These are phyloP conservation scores for Scenedesmus sp. DNA, from an alignment of 163 green algal species.

Conservation along the genomic window DNA sequence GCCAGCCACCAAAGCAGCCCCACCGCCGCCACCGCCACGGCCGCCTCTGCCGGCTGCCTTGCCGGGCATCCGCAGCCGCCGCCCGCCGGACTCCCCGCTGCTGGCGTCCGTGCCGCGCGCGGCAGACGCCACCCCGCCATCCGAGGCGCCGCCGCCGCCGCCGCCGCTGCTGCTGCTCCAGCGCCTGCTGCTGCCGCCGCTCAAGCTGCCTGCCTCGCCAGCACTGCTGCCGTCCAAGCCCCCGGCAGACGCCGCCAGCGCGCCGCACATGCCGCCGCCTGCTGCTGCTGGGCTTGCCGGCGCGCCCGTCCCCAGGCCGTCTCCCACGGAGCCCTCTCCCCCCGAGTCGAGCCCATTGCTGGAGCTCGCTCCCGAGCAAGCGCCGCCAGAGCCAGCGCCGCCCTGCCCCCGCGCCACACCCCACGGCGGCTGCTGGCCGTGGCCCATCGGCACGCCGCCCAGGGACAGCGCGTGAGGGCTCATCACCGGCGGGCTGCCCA, in stretches of 20 bases:
- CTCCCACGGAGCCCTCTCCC: background rate
- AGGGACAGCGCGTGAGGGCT: constrained; percentile 19
- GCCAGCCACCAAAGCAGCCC: background rate
- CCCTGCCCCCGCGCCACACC: background rate
- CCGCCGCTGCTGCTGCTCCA: constrained; percentile 38
- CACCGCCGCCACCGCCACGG: background rate
- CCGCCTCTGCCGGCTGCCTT: background rate
- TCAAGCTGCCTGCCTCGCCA: background rate
- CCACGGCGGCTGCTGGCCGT: background rate
- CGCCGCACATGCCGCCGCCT: background rate
- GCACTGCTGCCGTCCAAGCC: background rate
- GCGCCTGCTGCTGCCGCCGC: constrained; percentile 5
- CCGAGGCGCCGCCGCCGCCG: background rate
- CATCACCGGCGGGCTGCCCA: constrained; percentile 1
- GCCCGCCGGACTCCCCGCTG: background rate
- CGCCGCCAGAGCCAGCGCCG: background rate
- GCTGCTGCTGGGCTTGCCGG: background rate
- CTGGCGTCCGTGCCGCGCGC: background rate
- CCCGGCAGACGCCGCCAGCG: background rate
- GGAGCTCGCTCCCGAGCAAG: background rate
- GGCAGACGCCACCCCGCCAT: background rate
- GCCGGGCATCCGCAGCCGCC: background rate
- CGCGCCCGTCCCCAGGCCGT: background rate
- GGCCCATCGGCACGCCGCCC: background rate
- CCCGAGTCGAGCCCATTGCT: background rate